Evolutionary conservation across 1,284 basidiomycete species (phyloP).

Genomic region (Pseudozyma hubeiensis): DNA sequence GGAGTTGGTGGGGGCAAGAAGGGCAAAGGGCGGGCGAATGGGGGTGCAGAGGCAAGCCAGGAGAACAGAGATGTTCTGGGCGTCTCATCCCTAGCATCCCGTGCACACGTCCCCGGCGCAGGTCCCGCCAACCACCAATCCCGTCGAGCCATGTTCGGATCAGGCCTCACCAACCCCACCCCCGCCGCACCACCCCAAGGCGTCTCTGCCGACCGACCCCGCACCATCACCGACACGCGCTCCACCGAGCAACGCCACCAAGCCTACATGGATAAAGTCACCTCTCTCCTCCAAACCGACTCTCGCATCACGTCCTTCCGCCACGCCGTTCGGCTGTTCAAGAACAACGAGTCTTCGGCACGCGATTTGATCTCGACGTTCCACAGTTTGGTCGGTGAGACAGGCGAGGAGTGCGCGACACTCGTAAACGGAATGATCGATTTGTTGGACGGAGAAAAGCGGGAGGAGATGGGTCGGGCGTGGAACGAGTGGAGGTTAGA

Average conservation of each 20-base stretch:
- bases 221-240: conserved; percentile 74
- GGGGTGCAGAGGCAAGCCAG: neutral
- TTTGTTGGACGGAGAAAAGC: conserved; percentile 78
- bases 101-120: conserved; percentile 70
- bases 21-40: conserved; percentile 15
- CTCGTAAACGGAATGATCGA: conserved; percentile 78
- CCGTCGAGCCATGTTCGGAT: conserved; percentile 47
- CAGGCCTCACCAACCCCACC: conserved; percentile 34
- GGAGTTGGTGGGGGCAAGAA: conserved; percentile 18
- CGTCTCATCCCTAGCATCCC: conserved; percentile 39
- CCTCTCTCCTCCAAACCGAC: conserved; percentile 76
- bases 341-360: conserved; percentile 81
- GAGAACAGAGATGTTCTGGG: conserved; percentile 34
- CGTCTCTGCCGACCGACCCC: conserved; percentile 20
- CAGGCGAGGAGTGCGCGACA: conserved; percentile 68
- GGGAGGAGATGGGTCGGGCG: conserved; percentile 77
- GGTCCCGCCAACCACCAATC: conserved; percentile 53
- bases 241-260: conserved; percentile 73
- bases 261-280: conserved; percentile 78
- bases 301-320: conserved; percentile 82
- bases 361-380: conserved; percentile 87
- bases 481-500: conserved; percentile 88
- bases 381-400: conserved; percentile 81
- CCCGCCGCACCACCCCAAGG: conserved; percentile 25
- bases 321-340: conserved; percentile 83